Evolutionary conservation across 805 yeast genomes (phyloP), one percentile per base, ranked within the genome.

Genomic region (Priceomyces fermenticarens): DNA sequence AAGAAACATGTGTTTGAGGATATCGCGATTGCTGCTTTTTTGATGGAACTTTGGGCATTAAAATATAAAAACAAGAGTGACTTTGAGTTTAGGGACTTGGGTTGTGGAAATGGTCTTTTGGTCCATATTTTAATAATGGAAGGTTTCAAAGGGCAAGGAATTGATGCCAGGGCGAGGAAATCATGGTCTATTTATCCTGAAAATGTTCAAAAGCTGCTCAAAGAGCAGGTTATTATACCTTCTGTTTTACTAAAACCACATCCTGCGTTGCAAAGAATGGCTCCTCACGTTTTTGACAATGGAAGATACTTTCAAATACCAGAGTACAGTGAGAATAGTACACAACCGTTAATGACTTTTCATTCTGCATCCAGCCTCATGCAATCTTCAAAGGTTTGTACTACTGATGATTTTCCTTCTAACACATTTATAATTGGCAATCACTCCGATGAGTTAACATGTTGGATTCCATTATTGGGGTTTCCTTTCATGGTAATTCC

Each of bases 1-100:
- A 78, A 83, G 51, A 91, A 91, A 59, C 98, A 91, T 64, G 97
- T 91, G 0, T 91, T 90, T 65, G 98, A 91, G 67, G 98, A 91
- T 59, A 77, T 91, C 39, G 95, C 96, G 3, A 90, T 91, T 51
- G 97, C 97, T 1, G 96, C 97, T 0, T 91, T 91, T 52, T 69
- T 91, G 45, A 86, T 91, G 20, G 96, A 88, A 63, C 72, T 87
- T 28, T 91, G 98, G 98, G 62, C 62, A 6, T 67, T 73, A 35
- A 57, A 55, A 26, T 53, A 50, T 25, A 72, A 76, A 34, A 76
- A 75, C 48, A 62, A 63, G 15, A 52, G 57, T 3, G 65, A 64
- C 3, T 80, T 85, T 52, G 83, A 82, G 52, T 91, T 90, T 57
- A 74, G 91, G 48, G 98, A 91, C 64, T 60, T 91, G 40, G 98